Percentiles rank a stretch among this genome's conserved stretches.
phyloP scores from a whole-genome alignment of 805 yeast species.

The Kodamaea jinghongensis region DNA sequence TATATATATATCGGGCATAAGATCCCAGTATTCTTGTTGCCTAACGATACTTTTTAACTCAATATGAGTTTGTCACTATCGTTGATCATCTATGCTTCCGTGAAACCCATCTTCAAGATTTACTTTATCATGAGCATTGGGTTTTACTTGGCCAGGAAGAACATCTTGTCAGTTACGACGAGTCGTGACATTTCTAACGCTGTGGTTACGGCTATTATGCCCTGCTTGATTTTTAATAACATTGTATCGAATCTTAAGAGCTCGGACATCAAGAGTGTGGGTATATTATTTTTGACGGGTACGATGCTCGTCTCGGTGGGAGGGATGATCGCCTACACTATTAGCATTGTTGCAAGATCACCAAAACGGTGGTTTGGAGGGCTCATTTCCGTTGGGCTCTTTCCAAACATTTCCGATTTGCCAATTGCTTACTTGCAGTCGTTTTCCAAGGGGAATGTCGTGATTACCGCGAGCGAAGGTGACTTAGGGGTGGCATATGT shows the following conservation, averaged over 20 bases:
- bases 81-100: conserved; percentile 68
- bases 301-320: conserved; percentile 53
- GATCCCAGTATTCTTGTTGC: too few relatives aligned
- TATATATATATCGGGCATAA: too few relatives aligned
- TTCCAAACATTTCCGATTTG: conserved; percentile 78
- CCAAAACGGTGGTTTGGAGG: conserved; percentile 82
- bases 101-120: conserved; percentile 84
- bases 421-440: conserved; percentile 84
- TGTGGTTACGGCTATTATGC: conserved; percentile 66
- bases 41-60: too few relatives aligned
- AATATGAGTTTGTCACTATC: conserved; percentile 33
- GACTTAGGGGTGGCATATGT: conserved; percentile 80
- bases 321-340: conserved; percentile 41
- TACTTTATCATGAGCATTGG: conserved; percentile 71
- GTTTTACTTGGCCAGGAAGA: conserved; percentile 56
- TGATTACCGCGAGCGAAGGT: conserved; percentile 58
- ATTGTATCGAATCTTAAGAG: conserved; percentile 65
- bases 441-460: conserved; percentile 55
- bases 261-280: conserved; percentile 66
- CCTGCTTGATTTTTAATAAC: conserved; percentile 73
- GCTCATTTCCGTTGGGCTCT: conserved; percentile 62
- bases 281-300: conserved; percentile 53
- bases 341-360: conserved; percentile 51
- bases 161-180: conserved; percentile 63
- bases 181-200: conserved; percentile 68